These are phyloP conservation scores for Linderniella brevidens DNA, from an alignment of 257 asterid genomes.

Conservation along the genomic window DNA sequence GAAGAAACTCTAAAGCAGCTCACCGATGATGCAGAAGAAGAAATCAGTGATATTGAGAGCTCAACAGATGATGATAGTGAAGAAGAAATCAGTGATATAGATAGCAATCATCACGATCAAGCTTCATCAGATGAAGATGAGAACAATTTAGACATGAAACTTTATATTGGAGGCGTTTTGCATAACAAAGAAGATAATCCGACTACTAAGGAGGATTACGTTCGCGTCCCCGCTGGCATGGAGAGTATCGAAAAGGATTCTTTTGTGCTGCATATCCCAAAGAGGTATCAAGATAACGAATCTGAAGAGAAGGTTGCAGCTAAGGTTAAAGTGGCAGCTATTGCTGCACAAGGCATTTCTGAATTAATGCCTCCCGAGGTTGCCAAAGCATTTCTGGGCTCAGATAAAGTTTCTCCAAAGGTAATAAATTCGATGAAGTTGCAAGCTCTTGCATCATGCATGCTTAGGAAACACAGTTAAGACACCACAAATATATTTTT, in stretches of 20 bases:
- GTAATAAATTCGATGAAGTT: conserved; percentile 17
- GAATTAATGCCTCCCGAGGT: conserved; percentile 95
- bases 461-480: background rate
- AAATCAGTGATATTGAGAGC: conserved; percentile 26
- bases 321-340: conserved; percentile 35
- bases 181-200: conserved; percentile 61
- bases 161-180: conserved; percentile 75
- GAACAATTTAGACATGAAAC: conserved; percentile 49
- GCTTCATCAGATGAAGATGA: conserved; percentile 41
- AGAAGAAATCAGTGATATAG: conserved; percentile 36
- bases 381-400: conserved; percentile 68
- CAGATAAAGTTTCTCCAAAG: conserved; percentile 68
- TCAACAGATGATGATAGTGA: conserved; percentile 24
- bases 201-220: conserved; percentile 51
- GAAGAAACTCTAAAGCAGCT: conserved; percentile 51
- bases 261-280: conserved; percentile 68
- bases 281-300: conserved; percentile 30
- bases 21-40: conserved; percentile 33
- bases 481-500: background rate
- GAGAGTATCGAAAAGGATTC: conserved; percentile 64
- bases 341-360: conserved; percentile 56
- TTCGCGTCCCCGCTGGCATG: conserved; percentile 74
- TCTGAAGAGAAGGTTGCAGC: conserved; percentile 35
- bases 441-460: background rate
- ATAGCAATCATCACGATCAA: conserved; percentile 28